These are phyloP conservation scores for Elymus sibiricus DNA, from an alignment of 176 grass and related monocot species.

Conservation along the genomic window DNA sequence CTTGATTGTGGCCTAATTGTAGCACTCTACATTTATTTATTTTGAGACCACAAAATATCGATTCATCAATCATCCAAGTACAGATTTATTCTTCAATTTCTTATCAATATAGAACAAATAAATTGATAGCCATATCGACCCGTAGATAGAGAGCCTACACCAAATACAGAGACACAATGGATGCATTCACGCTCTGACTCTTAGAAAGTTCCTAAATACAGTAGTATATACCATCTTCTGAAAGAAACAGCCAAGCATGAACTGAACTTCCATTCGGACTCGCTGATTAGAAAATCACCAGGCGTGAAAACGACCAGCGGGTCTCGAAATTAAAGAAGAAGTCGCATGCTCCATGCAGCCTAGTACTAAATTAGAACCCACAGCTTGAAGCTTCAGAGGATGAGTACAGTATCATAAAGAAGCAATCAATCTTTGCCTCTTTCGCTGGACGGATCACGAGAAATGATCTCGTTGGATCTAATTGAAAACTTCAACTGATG, in stretches of 20 bases:
- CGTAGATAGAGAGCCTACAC: constrained; percentile 14
- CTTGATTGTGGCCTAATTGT: background rate
- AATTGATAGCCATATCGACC: background rate
- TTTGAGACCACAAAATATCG: background rate
- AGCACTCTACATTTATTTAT: background rate
- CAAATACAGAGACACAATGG: constrained; percentile 7
- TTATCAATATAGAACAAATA: background rate
- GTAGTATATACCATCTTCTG: background rate
- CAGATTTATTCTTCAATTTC: background rate
- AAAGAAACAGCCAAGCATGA: constrained; percentile 20
- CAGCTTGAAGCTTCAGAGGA: constrained; percentile 13
- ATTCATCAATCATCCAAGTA: background rate
- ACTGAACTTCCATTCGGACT: constrained; percentile 27
- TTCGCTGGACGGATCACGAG: constrained; percentile 10
- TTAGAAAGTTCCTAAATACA: constrained; percentile 7
- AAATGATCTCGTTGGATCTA: constrained; percentile 29
- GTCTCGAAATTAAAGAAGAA: constrained; percentile 35
- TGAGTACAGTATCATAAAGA: background rate
- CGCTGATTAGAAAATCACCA: constrained; percentile 8
- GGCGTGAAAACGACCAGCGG: constrained; percentile 3
- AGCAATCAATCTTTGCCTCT: constrained; percentile 33
- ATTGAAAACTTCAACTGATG: constrained; percentile 9
- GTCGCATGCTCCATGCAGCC: constrained; percentile 4
- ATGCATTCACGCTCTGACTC: constrained; percentile 18
- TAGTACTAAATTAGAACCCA: background rate